Evolutionary conservation across 2,329 filamentous ascomycete species (phyloP), one percentile per base, ranked within the genome.

Genomic region (Fusarium sp.): DNA sequence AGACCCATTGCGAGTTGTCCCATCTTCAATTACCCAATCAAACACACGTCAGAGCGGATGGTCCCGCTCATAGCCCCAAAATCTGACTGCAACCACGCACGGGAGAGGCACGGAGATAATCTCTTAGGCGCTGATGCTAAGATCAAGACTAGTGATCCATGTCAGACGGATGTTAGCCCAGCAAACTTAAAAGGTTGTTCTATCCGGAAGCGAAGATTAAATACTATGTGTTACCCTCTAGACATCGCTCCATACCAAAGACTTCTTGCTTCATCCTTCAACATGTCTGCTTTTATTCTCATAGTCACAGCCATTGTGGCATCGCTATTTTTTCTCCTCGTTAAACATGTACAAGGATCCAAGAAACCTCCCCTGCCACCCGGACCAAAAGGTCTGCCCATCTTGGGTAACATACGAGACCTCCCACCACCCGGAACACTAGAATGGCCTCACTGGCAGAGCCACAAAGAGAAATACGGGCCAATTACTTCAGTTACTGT

Each of bases 341-440:
- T 47, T 26, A 66, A 28, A 7, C 10, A 35, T 4, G 1, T 6
- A 2, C n/a, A 17, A 20, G 18, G 13, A 24, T 7, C 22, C 2
- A 6, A 31, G 5, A 47, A 42, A 48, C 33, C 38, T 1, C 44
- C 61, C 7, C 17, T 71, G 15, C 87, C 87, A 0, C 87, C 87
- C 1, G 87, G 87, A 0, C 87, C 87, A 0, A 85, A 79, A 51
- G 81, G 81, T 0, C 69, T 85, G 14, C 85, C 85, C 0, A 20
- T 89, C 1, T n/a, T 89, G 1, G 87, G 87, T 7, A 89, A 89
- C 66, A 66, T 88, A 10, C 69, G 70, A 0, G 86, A 88, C 66
- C 75, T 89, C 12, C 87, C 87, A 0, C 75, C 80, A 0, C 59
- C 70, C 0, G 81, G 80, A 1, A 66, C 69, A 5, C 74, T 74